phyloP scores from a whole-genome alignment of 768 basidiomycete species.

The Hemileccinum impolitum region DNA sequence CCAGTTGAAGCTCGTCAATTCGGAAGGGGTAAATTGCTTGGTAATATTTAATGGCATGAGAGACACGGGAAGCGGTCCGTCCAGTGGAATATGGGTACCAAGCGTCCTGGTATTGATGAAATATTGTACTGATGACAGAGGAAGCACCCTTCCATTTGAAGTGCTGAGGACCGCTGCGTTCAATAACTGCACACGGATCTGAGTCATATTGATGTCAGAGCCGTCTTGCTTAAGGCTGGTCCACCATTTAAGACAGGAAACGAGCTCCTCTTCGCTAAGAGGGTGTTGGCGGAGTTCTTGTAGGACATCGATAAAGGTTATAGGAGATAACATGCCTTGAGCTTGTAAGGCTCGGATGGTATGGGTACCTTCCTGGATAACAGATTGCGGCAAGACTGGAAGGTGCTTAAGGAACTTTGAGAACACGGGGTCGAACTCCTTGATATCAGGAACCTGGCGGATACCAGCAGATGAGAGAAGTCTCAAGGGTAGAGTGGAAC shows the following conservation, averaged over 20 bases:
- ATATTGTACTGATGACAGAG: conserved; percentile 64
- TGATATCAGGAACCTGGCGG: conserved; percentile 59
- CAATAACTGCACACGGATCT: conserved; percentile 59
- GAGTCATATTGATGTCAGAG: conserved; percentile 35
- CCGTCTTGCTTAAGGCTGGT: conserved; percentile 39
- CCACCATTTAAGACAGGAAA: conserved; percentile 92
- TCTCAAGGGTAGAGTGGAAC: conserved; percentile 52
- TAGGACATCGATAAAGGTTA: conserved; percentile 82
- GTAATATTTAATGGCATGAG: conserved; percentile 70
- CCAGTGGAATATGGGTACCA: conserved; percentile 57
- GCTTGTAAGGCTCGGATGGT: conserved; percentile 62
- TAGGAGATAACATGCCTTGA: conserved; percentile 64
- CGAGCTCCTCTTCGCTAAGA: conserved; percentile 66
- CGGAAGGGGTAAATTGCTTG: conserved; percentile 50
- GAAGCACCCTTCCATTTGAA: conserved; percentile 54
- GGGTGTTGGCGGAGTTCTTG: conserved; percentile 69
- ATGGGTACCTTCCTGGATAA: conserved; percentile 51
- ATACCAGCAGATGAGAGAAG: conserved; percentile 78
- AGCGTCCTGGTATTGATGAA: conserved; percentile 66
- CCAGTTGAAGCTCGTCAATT: conserved; percentile 71
- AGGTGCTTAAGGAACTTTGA: conserved; percentile 73
- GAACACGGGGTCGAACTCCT: conserved; percentile 70
- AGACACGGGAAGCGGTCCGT: conserved; percentile 74
- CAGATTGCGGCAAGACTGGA: conserved; percentile 64
- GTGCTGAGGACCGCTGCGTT: conserved; percentile 62